Conservation (phyloP, 1,284 basidiomycete species). For the Schizophyllum commune region DNA sequence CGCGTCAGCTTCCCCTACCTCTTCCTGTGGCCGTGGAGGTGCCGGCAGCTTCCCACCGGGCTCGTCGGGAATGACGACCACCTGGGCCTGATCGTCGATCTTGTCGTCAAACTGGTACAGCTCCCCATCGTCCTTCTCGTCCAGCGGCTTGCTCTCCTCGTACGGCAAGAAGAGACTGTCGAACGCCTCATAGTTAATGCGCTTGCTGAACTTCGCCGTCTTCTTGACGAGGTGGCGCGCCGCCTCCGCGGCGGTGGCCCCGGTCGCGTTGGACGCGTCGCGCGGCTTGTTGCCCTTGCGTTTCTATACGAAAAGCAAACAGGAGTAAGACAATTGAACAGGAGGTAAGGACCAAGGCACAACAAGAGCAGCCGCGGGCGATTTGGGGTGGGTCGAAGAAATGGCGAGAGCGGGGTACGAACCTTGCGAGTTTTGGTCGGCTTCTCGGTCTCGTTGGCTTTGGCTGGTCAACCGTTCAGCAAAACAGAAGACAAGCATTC, state of each 20-base stretch:
- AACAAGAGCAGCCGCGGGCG: slow-evolving; percentile 8
- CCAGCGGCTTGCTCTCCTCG: slow-evolving; percentile 30
- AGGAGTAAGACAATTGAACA: too few relatives aligned
- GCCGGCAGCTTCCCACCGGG: slow-evolving; percentile 24
- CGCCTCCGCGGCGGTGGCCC: slow-evolving; percentile 72
- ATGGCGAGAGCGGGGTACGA: slow-evolving; percentile 35
- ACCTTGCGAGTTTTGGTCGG: slow-evolving; percentile 67
- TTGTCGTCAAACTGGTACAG: slow-evolving; percentile 27
- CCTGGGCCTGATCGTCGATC: slow-evolving; percentile 34
- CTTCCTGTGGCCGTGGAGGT: slow-evolving; percentile 15
- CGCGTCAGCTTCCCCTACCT: slow-evolving; percentile 16
- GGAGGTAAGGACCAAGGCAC: slow-evolving; percentile 11
- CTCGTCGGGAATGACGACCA: slow-evolving; percentile 39
- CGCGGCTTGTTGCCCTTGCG: slow-evolving; percentile 49
- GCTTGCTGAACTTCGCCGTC: slow-evolving; percentile 77
- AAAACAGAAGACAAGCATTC: slow-evolving; percentile 17
- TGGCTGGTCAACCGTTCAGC: slow-evolving; percentile 51
- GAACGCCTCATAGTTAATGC: slow-evolving; percentile 85
- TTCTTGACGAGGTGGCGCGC: slow-evolving; percentile 76
- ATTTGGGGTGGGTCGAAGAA: slow-evolving; percentile 14
- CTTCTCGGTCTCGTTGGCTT: slow-evolving; percentile 46
- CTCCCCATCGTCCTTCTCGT: slow-evolving; percentile 34
- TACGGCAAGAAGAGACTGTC: slow-evolving; percentile 63
- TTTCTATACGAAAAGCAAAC: slow-evolving; percentile 55
- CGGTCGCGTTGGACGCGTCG: slow-evolving; percentile 66